A percentile compares a stretch with the other conserved stretches of the same genome.
phyloP scores from a whole-genome alignment of 1,139 yeast genomes.

The Pichia inconspicua region DNA sequence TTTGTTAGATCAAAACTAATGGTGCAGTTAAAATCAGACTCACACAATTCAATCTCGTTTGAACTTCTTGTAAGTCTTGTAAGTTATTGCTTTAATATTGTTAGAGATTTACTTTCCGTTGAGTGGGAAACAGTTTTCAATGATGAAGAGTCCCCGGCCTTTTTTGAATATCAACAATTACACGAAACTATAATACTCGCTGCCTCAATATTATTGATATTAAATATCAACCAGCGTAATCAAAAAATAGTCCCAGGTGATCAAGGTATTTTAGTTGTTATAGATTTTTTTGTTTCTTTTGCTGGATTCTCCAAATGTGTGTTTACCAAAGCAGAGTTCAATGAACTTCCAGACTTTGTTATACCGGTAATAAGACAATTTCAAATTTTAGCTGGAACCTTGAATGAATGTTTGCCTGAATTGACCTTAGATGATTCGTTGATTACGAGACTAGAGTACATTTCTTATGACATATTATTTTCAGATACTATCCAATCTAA shows the following conservation, averaged over 20 bases:
- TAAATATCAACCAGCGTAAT: constrained; percentile 34
- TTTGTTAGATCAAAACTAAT: constrained; percentile 18
- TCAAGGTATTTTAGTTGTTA: constrained; percentile 33
- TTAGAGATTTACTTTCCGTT: constrained; percentile 21
- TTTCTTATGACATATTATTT: constrained; percentile 34
- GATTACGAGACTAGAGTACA: constrained; percentile 45
- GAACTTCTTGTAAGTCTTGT: constrained; percentile 25
- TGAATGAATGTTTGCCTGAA: constrained; percentile 5
- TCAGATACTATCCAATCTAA: constrained; percentile 2
- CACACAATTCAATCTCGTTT: constrained; percentile 12
- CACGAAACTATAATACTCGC: constrained; percentile 32
- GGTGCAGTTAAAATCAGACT: not conserved
- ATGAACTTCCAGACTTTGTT: constrained; percentile 8
- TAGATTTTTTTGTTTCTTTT: constrained; percentile 34
- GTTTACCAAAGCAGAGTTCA: not conserved
- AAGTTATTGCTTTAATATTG: constrained; percentile 20
- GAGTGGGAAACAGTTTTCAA: constrained; percentile 18
- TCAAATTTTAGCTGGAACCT: constrained; percentile 8
- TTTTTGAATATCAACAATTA: constrained; percentile 8
- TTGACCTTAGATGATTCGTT: constrained; percentile 37
- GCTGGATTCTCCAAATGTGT: constrained; percentile 31
- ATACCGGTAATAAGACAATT: constrained; percentile 5
- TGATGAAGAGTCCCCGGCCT: constrained; percentile 1
- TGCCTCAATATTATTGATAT: constrained; percentile 34
- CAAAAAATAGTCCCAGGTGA: constrained; percentile 42